These are phyloP conservation scores for Terfezia boudieri DNA, from an alignment of 495 filamentous ascomycete genomes.

Conservation along the genomic window DNA sequence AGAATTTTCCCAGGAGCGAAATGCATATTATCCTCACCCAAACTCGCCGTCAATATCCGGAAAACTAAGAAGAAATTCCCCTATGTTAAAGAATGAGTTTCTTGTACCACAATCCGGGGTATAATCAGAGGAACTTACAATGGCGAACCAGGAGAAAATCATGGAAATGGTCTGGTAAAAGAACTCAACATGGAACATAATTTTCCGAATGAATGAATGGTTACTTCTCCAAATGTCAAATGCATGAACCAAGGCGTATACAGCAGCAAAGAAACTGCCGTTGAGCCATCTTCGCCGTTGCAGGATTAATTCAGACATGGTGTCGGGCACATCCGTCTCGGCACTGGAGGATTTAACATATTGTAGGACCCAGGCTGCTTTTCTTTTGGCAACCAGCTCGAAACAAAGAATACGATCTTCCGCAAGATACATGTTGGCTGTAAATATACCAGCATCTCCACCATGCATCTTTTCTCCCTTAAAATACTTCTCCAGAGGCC, in stretches of 20 bases:
- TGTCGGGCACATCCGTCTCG: conserved; percentile 94
- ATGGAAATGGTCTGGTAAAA: conserved; percentile 84
- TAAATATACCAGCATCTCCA: conserved; percentile 84
- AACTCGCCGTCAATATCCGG: conserved; percentile 76
- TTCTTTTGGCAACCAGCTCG: conserved; percentile 91
- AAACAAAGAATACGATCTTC: conserved; percentile 99
- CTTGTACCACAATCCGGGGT: background rate
- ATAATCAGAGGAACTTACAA: conserved; percentile 26
- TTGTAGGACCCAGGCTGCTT: conserved; percentile 87
- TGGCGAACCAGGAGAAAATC: conserved; percentile 97
- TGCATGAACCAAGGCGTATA: conserved; percentile 86
- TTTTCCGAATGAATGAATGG: conserved; percentile 68
- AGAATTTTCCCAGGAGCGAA: conserved; percentile 55
- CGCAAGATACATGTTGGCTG: conserved; percentile 97
- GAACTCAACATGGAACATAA: conserved; percentile 81
- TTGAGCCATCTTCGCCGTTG: conserved; percentile 96
- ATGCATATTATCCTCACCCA: conserved; percentile 43
- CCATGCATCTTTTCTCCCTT: conserved; percentile 96
- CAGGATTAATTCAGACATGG: conserved; percentile 83
- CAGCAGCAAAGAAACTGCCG: conserved; percentile 92
- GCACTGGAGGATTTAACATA: conserved; percentile 94
- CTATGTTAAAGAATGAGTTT: conserved; percentile 12
- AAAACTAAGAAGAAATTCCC: conserved; percentile 99
- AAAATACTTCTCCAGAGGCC: conserved; percentile 92
- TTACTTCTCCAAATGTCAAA: conserved; percentile 83